Evolutionary conservation across 768 basidiomycete genomes (phyloP), one percentile per base, ranked within the genome.

Genomic region (Xerocomus spinulosus): DNA sequence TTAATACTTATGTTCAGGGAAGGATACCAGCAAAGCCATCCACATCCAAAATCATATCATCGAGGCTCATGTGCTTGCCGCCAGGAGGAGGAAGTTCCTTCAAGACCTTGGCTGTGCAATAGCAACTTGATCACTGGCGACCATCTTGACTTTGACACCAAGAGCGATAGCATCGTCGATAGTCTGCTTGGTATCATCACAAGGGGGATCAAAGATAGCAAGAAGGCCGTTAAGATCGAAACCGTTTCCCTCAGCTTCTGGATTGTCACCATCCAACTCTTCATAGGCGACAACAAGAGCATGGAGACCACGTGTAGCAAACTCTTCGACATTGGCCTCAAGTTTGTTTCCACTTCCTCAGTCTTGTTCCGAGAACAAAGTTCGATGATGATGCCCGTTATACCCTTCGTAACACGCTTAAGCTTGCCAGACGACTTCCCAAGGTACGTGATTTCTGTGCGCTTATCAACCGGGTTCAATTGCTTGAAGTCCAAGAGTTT

Each of bases 1-100:
- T 72, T 98, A 95, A 68, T 95, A 98, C 80, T 97, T 97, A 87
- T 96, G 95, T 73, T 95, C 94, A 48, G 93, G 93, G 91, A 95
- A 98, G 73, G 56, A 95, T 93, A 67, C 95, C 95, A 37, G 95
- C 95, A 71, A 98, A 98, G 59, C 95, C 95, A 70, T 98, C 95
- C 24, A 95, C 95, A 62, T 97, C 95, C 83, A 98, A 84, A 67
- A 98, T 97, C 93, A 98, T 96, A 69, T 94, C 92, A 59, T 98
- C 94, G 61, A 98, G 81, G 45, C 74, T 79, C 44, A 74, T 71
- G 75, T 91, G 86, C 73, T 85, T 88, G 74, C 86, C 74, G 43
- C 87, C 92, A 49, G 90, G 87, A 38, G 80, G 78, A 59, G 94
- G 94, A 7, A 95, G 94, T 36, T 96, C 91, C 80, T 96, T 95